Base-by-base conservation (phyloP, 805 yeast genomes). In the Lachancea quebecensis region DNA sequence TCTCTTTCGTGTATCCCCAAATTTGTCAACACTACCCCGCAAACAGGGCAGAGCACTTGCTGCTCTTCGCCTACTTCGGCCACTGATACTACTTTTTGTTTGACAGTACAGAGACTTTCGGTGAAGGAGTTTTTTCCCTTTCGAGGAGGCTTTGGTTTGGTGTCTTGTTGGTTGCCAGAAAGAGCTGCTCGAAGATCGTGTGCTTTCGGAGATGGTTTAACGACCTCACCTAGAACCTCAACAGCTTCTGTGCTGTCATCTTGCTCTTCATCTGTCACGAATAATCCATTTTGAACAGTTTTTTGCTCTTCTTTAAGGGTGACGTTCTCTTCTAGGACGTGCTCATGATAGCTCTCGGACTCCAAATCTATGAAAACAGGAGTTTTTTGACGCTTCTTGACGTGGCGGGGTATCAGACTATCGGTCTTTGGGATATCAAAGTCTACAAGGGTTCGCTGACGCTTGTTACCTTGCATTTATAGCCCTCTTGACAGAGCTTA, bases 21-120 rank as follows among this genome's bases (percentile, higher is more conserved):
- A 1, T 47, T 46, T 2, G 72, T 63, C 17, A 81, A 50, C 36
- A 69, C 59, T 2, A 63, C 42, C 6, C 48, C 44, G 51, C 88
- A 81, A 1, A 81, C 59, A 0, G 86, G 87, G 54, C 88, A 81
- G 2, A 41, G 29, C 10, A 41, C n/a, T 29, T 41, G 39, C 35
- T 41, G 44, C 35, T 40, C 43, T 15, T 33, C 38, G 12, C 38
- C 43, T 10, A 40, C 43, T 34, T 40, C 43, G 18, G 32, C 12
- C 2, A 40, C 25, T 1, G 38, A 33, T 6, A 34, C 21, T 11
- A 40, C 7, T 3, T 16, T 11, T 35, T 18, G 17, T 11, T 12
- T 4, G 35, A 21, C 39, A 6, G 39, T n/a, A 11, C 35, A 35
- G n/a, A 28, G 29, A 5, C 10, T 11, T 25, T 41, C 44, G 14